Percentiles rank a stretch among this genome's conserved stretches.
These are phyloP conservation scores for Butyriboletus loyo DNA, from an alignment of 768 basidiomycete genomes.

Conservation along the genomic window DNA sequence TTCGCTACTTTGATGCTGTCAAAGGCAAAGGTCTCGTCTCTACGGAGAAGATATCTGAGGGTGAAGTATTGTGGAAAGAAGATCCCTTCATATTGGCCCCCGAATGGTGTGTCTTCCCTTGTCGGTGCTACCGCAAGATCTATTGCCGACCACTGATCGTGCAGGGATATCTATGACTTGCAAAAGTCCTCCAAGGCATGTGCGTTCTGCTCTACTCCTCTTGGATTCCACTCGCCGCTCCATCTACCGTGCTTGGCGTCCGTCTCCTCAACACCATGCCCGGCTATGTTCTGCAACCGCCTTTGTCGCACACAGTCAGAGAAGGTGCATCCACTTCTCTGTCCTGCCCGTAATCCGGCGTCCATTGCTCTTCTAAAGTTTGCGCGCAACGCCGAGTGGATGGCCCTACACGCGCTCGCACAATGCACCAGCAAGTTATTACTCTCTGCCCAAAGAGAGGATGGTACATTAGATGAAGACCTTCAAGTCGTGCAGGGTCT, in stretches of 20 bases:
- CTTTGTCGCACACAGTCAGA: slow-evolving; percentile 68
- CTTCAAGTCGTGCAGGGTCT: slow-evolving; percentile 56
- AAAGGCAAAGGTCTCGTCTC: slow-evolving; percentile 88
- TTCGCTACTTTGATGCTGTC: slow-evolving; percentile 60
- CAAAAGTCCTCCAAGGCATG: slow-evolving; percentile 63
- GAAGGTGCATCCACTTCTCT: slow-evolving; percentile 67
- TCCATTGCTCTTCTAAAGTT: slow-evolving; percentile 57
- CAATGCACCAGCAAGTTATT: slow-evolving; percentile 65
- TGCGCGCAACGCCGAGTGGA: slow-evolving; percentile 61
- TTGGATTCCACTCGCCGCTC: slow-evolving; percentile 42
- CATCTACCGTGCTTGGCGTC: slow-evolving; percentile 53
- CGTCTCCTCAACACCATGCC: slow-evolving; percentile 43
- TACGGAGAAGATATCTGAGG: slow-evolving; percentile 58
- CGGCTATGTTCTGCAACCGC: slow-evolving; percentile 74
- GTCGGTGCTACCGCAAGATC: neutral
- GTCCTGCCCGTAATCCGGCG: slow-evolving; percentile 71
- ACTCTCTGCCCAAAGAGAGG: slow-evolving; percentile 49
- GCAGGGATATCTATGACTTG: slow-evolving; percentile 76
- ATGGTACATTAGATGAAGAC: slow-evolving; percentile 36
- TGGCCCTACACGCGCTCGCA: slow-evolving; percentile 66
- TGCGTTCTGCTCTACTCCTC: slow-evolving; percentile 67
- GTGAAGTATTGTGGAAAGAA: slow-evolving; percentile 82
- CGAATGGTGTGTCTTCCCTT: slow-evolving; percentile 57
- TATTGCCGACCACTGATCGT: slow-evolving; percentile 1
- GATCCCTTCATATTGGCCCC: slow-evolving; percentile 79